Evolutionary conservation across 202 grass and related monocot species (phyloP).

Genomic region (Brachypodium distachyon): DNA sequence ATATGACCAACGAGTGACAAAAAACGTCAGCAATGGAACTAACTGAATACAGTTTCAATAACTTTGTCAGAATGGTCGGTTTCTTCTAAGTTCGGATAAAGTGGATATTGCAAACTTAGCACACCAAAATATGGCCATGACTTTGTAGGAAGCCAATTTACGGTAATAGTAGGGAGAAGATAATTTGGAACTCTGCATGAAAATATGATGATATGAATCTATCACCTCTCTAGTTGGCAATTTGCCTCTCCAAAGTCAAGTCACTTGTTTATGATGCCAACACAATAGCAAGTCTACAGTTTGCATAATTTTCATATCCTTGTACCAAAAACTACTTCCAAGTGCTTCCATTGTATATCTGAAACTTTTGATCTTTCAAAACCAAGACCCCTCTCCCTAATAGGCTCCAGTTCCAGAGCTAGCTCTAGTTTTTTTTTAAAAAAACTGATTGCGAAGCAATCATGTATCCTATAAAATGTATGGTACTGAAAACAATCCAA

Average conservation of each 20-base stretch:
- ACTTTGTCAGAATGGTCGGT: not conserved
- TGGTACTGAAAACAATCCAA: not conserved
- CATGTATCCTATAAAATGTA: not conserved
- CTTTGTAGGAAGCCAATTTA: not conserved
- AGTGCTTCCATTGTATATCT: not conserved
- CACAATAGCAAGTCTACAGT: not conserved
- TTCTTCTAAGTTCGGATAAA: not conserved
- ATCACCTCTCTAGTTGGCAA: not conserved
- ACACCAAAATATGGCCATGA: not conserved
- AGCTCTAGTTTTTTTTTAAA: not conserved
- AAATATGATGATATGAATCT: slow-evolving; percentile 1
- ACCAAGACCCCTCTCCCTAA: not conserved
- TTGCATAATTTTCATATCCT: not conserved
- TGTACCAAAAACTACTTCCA: not conserved
- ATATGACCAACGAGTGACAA: not conserved
- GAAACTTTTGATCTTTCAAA: not conserved
- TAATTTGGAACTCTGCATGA: not conserved
- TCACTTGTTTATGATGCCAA: not conserved
- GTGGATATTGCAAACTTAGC: not conserved
- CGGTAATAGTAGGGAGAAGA: not conserved
- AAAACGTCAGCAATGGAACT: not conserved
- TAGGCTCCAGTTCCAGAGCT: not conserved
- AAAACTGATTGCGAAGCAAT: not conserved
- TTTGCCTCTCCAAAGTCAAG: too few relatives aligned
- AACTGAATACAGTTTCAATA: not conserved